A percentile compares a stretch with the other conserved stretches of the same genome.
Evolutionary conservation across 139 green algal species (phyloP).

Genomic region (Gonium pectorale): DNA sequence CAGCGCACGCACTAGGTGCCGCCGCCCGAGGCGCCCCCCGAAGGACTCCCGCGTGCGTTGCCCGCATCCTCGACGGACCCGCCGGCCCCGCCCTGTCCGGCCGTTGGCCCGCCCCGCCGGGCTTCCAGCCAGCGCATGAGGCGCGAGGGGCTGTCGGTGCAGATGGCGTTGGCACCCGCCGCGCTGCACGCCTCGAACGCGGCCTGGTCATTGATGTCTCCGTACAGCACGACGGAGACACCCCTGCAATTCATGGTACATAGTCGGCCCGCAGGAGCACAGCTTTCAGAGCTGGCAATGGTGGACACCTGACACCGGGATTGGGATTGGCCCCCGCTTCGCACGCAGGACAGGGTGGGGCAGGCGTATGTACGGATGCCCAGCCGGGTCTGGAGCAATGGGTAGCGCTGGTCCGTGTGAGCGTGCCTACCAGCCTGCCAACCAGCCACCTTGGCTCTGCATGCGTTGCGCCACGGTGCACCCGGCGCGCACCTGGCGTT

Average conservation of each 20-base stretch:
- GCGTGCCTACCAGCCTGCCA: too few relatives aligned
- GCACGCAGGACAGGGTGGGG: too few relatives aligned
- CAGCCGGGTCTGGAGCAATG: not conserved
- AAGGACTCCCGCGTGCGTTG: too few relatives aligned
- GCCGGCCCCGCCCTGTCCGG: too few relatives aligned
- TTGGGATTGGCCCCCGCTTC: not conserved
- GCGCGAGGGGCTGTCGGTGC: conserved; percentile 30
- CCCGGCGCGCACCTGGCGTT: not conserved
- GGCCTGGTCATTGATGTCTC: conserved; percentile 27
- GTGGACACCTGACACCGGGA: not conserved
- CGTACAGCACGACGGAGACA: conserved; percentile 8
- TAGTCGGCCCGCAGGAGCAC: not conserved
- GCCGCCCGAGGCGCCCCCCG: too few relatives aligned
- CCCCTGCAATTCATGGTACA: not conserved
- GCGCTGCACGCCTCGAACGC: not conserved
- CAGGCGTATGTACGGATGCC: too few relatives aligned
- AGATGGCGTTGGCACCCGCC: conserved; percentile 12
- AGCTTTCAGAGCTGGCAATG: not conserved
- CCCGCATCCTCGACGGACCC: too few relatives aligned
- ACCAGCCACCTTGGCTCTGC: not conserved
- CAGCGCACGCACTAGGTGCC: too few relatives aligned
- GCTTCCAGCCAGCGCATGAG: conserved; percentile 5
- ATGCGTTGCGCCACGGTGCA: not conserved
- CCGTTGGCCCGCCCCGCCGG: too few relatives aligned
- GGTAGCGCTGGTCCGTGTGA: not conserved